phyloP scores from a whole-genome alignment of 495 filamentous ascomycete genomes.

The Beverwykella pulmonaria region DNA sequence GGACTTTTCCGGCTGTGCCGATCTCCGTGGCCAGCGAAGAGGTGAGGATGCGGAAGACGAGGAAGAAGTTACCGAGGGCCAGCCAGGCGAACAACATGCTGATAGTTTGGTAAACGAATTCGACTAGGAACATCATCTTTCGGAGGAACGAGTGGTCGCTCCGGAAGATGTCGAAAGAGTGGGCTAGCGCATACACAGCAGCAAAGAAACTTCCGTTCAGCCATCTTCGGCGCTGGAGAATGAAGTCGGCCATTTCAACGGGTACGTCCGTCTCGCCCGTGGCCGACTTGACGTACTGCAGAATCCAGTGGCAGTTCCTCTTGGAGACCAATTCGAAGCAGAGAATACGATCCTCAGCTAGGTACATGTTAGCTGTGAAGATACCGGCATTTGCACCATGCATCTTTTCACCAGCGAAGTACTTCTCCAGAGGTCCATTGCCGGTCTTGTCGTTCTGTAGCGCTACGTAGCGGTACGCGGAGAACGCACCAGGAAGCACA shows the following conservation, averaged over 20 bases:
- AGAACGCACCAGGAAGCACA: constrained; percentile 96
- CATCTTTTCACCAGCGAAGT: constrained; percentile 97
- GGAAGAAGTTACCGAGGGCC: constrained; percentile 98
- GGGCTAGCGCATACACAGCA: constrained; percentile 89
- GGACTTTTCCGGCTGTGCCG: constrained; percentile 71
- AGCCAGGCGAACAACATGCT: constrained; percentile 99
- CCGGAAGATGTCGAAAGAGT: constrained; percentile 93
- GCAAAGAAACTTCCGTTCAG: constrained; percentile 99
- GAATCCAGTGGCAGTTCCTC: constrained; percentile 92
- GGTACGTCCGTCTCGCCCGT: constrained; percentile 98
- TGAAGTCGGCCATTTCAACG: constrained; percentile 89
- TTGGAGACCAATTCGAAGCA: constrained; percentile 99
- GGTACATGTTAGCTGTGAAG: constrained; percentile 99
- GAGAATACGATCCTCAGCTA: constrained; percentile 98
- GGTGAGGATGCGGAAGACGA: constrained; percentile 97
- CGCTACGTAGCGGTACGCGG: constrained; percentile 91
- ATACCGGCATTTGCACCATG: constrained; percentile 94
- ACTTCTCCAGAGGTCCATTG: constrained; percentile 90
- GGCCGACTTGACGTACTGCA: constrained; percentile 97
- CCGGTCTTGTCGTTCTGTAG: constrained; percentile 96
- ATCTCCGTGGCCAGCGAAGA: constrained; percentile 72
- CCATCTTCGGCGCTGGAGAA: constrained; percentile 95
- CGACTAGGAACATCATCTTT: constrained; percentile 85
- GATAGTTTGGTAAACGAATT: constrained; percentile 91
- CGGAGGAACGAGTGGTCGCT: constrained; percentile 85